These are phyloP conservation scores for Colletotrichum magnum DNA, from an alignment of 2,329 filamentous ascomycete species.

Conservation along the genomic window DNA sequence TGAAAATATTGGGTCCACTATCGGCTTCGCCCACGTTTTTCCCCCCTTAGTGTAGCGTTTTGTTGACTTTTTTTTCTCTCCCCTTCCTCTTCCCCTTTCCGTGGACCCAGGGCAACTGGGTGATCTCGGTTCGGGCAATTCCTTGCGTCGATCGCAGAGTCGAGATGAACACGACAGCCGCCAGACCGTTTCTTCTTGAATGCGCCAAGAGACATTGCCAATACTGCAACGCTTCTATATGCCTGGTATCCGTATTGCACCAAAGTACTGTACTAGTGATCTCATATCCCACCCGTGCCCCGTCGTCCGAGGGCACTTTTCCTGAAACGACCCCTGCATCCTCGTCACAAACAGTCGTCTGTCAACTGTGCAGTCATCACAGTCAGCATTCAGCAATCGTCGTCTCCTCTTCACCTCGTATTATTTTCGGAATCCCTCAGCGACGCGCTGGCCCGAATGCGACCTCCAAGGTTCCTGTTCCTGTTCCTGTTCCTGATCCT, in stretches of 20 bases:
- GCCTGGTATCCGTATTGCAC: background rate
- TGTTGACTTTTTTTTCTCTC: background rate
- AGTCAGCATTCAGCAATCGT: slow-evolving; percentile 4
- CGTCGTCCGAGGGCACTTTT: slow-evolving; percentile 32
- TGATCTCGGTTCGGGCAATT: slow-evolving; percentile 26
- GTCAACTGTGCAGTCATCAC: background rate
- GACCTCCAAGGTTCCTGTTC: background rate
- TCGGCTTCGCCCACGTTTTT: slow-evolving; percentile 26
- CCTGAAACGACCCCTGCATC: slow-evolving; percentile 35
- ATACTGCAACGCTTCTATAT: background rate
- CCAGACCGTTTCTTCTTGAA: slow-evolving; percentile 29
- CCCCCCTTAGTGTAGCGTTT: too few species aligned
- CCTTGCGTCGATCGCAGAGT: slow-evolving; percentile 34
- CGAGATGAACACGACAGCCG: slow-evolving; percentile 35
- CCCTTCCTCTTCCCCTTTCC: slow-evolving; percentile 6
- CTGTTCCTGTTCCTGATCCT: background rate
- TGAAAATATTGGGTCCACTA: slow-evolving; percentile 26
- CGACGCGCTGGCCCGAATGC: slow-evolving; percentile 8
- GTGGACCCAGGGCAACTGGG: background rate
- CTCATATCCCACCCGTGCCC: background rate
- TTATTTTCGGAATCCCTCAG: background rate
- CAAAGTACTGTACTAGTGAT: too few species aligned
- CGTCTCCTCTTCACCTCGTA: background rate
- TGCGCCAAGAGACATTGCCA: slow-evolving; percentile 21
- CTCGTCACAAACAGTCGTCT: background rate